Base-by-base conservation (phyloP, 345 rosid genomes). In the Litchi chinensis region DNA sequence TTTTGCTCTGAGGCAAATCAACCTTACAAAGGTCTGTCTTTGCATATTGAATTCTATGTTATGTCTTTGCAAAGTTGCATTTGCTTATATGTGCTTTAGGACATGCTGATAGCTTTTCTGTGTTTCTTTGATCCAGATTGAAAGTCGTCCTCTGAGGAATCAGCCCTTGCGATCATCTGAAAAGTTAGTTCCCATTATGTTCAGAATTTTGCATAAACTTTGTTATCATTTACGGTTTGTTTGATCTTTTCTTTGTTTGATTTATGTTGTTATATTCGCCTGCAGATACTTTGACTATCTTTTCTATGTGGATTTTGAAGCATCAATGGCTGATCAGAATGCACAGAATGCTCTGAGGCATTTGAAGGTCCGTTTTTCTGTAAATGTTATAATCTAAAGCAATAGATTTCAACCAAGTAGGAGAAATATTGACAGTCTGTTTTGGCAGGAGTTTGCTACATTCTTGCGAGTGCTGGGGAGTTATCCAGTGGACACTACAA, bases 391-490 rank as follows among this genome's bases (percentile, higher is more conserved):
- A 59, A 68, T 46, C n/a, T 26, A 28, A 65, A 44, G 59, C 48
- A 44, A 9, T 79, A 68, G 37, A n/a, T 68, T 44, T 69, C 64
- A 52, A 44, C 68, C 21, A 1, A 57, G 56, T 50, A n/a, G 22
- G 41, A 70, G 52, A 8, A 18, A 15, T 65, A 76, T 59, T 54
- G 22, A 39, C 32, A 50, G 46, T 65, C 63, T 77, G 68, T 76
- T 18, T 40, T 82, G 60, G 76, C 93, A 94, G 99, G 99, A 96
- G 81, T 92, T 96, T 79, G 98, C 97, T 26, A 93, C 98, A 11
- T 96, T 92, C 84, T 84, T 96, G 86, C 92, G 98, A 79, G 98
- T 96, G 79, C 85, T 96, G 10, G 99, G 99, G 77, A 96, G 99
- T 84, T 96, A 94, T 88, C 98, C 98, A 5, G 93, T 89, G 70